Evolutionary conservation across 2,329 filamentous ascomycete genomes (phyloP).

Genomic region (Calonectria pseudoreteaudii): DNA sequence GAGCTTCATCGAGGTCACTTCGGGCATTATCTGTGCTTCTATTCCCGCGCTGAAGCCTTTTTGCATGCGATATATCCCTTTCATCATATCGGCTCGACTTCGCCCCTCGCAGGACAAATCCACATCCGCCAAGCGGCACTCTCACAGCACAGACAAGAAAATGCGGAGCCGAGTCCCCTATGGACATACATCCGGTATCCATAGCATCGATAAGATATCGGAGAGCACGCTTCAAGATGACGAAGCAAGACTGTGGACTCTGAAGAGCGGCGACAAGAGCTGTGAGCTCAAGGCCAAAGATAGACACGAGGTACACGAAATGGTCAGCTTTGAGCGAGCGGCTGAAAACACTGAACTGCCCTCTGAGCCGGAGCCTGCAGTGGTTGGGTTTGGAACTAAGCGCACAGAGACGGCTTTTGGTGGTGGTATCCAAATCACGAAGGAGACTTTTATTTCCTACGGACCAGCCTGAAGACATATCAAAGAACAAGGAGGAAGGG

Average conservation of each 20-base stretch:
- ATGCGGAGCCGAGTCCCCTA: slow-evolving; percentile 29
- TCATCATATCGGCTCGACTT: slow-evolving; percentile 41
- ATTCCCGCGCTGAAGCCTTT: slow-evolving; percentile 63
- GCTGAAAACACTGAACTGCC: slow-evolving; percentile 25
- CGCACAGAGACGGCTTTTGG: slow-evolving; percentile 30
- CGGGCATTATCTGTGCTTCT: slow-evolving; percentile 62
- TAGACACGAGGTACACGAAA: slow-evolving; percentile 32
- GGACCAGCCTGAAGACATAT: slow-evolving; percentile 23
- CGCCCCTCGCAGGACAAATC: slow-evolving; percentile 34
- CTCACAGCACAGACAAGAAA: slow-evolving; percentile 31
- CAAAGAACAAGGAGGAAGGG: neutral
- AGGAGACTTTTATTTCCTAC: slow-evolving; percentile 40
- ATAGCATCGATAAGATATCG: slow-evolving; percentile 31
- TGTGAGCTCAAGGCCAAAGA: slow-evolving; percentile 23
- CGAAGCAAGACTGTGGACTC: slow-evolving; percentile 37
- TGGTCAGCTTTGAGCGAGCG: slow-evolving; percentile 38
- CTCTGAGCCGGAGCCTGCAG: slow-evolving; percentile 29
- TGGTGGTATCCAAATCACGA: slow-evolving; percentile 36
- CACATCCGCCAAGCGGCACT: slow-evolving; percentile 24
- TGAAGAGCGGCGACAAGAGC: slow-evolving; percentile 18
- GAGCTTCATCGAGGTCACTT: slow-evolving; percentile 61
- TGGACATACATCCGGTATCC: slow-evolving; percentile 39
- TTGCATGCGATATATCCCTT: slow-evolving; percentile 50
- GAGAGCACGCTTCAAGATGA: slow-evolving; percentile 37
- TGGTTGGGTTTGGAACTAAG: slow-evolving; percentile 35